A percentile compares a stretch with the other conserved stretches of the same genome.
These are phyloP conservation scores for Tolypocladium tundrense DNA, from an alignment of 2,329 filamentous ascomycete species.

Conservation along the genomic window DNA sequence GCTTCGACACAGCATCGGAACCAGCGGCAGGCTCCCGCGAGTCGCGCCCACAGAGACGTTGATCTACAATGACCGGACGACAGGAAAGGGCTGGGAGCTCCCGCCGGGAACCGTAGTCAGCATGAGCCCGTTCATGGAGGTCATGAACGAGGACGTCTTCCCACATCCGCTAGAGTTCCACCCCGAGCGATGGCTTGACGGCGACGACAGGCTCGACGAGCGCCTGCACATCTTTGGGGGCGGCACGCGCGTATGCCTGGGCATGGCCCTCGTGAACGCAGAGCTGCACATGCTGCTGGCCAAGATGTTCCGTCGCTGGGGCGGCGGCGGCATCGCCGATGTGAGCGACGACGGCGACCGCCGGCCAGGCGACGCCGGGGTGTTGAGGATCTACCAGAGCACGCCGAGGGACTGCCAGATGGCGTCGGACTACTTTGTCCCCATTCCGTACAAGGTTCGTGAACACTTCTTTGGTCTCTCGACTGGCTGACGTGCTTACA, in stretches of 20 bases:
- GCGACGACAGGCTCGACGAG: conserved; percentile 18
- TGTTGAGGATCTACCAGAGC: conserved; percentile 24
- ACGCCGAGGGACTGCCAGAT: conserved; percentile 22
- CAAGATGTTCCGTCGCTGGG: conserved; percentile 27
- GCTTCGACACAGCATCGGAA: conserved; percentile 36
- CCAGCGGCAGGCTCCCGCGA: conserved; percentile 37
- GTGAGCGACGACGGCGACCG: conserved; percentile 20
- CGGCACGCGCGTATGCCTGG: conserved; percentile 24
- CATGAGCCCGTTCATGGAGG: conserved; percentile 26
- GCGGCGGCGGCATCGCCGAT: conserved; percentile 19
- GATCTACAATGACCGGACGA: conserved; percentile 15
- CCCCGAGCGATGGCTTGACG: conserved; percentile 26
- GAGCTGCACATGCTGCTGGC: conserved; percentile 27
- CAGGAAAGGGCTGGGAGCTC: conserved; percentile 16
- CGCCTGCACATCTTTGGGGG: conserved; percentile 24
- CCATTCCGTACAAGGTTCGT: conserved; percentile 25
- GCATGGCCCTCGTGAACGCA: conserved; percentile 26
- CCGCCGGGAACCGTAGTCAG: conserved; percentile 23
- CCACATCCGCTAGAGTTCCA: conserved; percentile 20
- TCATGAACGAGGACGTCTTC: conserved; percentile 22
- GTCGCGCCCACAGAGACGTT: conserved; percentile 29
- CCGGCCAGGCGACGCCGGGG: conserved; percentile 21
- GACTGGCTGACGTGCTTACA: neutral
- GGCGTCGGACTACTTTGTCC: conserved; percentile 27
- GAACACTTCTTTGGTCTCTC: neutral